Percentiles rank a stretch among this genome's conserved stretches.
Evolutionary conservation across 139 green algal genomes (phyloP).

Genomic region (Pleodorina starrii): DNA sequence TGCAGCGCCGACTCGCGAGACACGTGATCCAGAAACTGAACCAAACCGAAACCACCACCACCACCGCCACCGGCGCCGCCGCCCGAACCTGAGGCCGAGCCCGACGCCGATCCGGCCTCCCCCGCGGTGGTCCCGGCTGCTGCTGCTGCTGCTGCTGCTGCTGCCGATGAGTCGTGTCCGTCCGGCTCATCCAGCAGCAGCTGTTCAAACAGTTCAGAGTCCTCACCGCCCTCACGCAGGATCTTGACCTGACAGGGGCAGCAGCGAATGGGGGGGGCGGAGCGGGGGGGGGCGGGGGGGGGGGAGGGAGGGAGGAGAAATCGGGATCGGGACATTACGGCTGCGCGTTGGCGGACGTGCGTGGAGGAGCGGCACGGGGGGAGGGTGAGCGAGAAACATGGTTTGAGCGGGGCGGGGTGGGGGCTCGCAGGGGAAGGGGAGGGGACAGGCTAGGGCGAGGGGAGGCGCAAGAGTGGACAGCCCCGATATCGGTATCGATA

Average conservation of each 20-base stretch:
- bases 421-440: no score
- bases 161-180: neutral
- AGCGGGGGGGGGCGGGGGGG: no score
- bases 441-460: no score
- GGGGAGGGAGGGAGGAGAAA: neutral
- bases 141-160: no score
- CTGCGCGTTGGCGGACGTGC: no score
- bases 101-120: no score
- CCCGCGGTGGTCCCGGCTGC: no score
- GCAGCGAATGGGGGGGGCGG: neutral
- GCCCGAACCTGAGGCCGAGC: no score
- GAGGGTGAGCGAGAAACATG: neutral
- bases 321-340: neutral
- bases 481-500: no score
- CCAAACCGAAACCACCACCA: constrained; percentile 53
- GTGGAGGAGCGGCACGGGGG: neutral
- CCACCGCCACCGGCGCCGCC: neutral
- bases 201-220: constrained; percentile 69
- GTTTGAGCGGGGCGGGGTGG: neutral
- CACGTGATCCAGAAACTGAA: constrained; percentile 70
- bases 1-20: constrained; percentile 58
- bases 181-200: constrained; percentile 85
- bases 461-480: no score
- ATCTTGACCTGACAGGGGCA: constrained; percentile 56
- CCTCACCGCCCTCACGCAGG: constrained; percentile 73